phyloP scores from a whole-genome alignment of 805 yeast species.

The Lipomyces chichibuensis region DNA sequence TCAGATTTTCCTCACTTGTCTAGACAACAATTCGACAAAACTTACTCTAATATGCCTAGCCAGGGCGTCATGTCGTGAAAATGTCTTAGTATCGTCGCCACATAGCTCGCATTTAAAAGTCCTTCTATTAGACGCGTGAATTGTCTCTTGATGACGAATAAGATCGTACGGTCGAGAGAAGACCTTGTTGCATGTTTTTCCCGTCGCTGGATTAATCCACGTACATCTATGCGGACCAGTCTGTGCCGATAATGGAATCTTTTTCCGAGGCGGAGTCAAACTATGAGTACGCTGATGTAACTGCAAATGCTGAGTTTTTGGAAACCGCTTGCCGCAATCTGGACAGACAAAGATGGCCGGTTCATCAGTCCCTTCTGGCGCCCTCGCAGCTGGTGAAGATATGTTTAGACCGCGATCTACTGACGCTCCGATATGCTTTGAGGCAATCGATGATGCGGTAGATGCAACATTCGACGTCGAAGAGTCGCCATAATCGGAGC shows the following conservation, averaged over 20 bases:
- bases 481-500: conserved; percentile 11
- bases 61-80: conserved; percentile 91
- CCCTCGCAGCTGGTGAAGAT: conserved; percentile 3
- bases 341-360: conserved; percentile 15
- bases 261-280: conserved; percentile 30
- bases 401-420: conserved; percentile 3
- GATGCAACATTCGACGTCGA: conserved; percentile 18
- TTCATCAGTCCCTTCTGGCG: conserved; percentile 13
- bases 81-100: conserved; percentile 77
- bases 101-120: conserved; percentile 86
- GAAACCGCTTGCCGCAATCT: conserved; percentile 29
- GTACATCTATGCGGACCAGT: conserved; percentile 54
- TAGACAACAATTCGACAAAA: neutral
- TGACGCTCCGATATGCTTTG: neutral
- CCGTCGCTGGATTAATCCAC: conserved; percentile 62
- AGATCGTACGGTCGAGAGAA: conserved; percentile 94
- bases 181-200: conserved; percentile 68
- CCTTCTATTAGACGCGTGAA: conserved; percentile 85
- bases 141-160: conserved; percentile 93
- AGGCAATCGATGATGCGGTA: conserved; percentile 17
- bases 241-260: conserved; percentile 32
- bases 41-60: conserved; percentile 88
- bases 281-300: conserved; percentile 22
- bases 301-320: conserved; percentile 19
- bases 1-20: neutral